Base-by-base conservation (phyloP, 2,329 filamentous ascomycete species). In the Claviceps digitariae region DNA sequence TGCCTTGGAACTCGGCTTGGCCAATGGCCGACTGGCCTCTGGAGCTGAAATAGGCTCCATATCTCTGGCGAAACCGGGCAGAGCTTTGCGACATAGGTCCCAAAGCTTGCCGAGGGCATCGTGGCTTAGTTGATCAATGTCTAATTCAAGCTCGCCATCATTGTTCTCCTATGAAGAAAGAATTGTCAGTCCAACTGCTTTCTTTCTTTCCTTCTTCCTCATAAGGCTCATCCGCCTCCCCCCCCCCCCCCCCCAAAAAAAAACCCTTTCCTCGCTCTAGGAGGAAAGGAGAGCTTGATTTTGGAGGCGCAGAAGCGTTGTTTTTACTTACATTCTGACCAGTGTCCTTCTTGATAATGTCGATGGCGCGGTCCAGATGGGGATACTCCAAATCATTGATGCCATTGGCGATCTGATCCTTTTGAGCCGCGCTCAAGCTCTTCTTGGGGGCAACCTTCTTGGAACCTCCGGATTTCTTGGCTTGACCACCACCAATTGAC, bases 331-430 rank as follows among this genome's bases (percentile, higher is more conserved):
- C 93, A 75, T 75, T 85, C 74, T 71, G 87, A 72, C 73, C 87
- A 69, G 72, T 95, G 59, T 95, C 91, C 58, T 81, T 82, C 66
- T 94, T 89, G 64, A 98, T 97, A 57, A 97, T 90, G 55, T 86
- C 82, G 34, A 96, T 87, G 0, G 91, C 89, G 59, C 82, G 81
- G 50, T 84, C 79, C 63, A 95, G 85, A 59, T 88, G 83, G n/a
- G 76, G 74, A 50, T 86, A 84, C 20, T 90, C 83, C 54, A 97
- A 81, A 57, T 84, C 83, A 61, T 84, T 86, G 58, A 95, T 93
- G 15, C 87, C 86, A 55, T 85, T 84, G 1, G 89, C 91, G 54
- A 98, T 94, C 59, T 90, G 81, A 54, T 93, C 88, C 74, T 97
- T 97, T 70, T 98, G 90, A 3, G 84, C 76, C 55, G 81, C 84